phyloP scores from a whole-genome alignment of 495 filamentous ascomycete species.

The Aspergillus cristatus region DNA sequence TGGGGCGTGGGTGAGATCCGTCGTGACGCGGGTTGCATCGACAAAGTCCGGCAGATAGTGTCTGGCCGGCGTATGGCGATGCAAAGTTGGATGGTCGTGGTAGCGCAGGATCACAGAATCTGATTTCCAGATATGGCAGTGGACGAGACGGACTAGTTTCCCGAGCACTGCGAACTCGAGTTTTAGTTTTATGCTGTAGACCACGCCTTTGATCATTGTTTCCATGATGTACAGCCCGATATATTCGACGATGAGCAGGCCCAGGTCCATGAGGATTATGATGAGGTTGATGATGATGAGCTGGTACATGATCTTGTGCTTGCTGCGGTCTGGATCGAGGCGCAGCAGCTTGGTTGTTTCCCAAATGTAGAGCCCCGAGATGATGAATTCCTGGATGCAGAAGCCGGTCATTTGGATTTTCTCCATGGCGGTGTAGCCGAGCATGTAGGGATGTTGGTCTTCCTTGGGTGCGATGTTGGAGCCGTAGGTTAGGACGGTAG shows the following conservation, averaged over 20 bases:
- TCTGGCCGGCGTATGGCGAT: neutral
- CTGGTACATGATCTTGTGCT: conserved; percentile 47
- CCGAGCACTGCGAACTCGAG: conserved; percentile 55
- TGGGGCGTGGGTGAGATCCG: conserved; percentile 33
- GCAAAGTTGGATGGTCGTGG: neutral
- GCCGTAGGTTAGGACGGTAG: conserved; percentile 48
- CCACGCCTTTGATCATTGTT: conserved; percentile 48
- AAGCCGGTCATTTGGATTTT: conserved; percentile 57
- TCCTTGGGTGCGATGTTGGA: conserved; percentile 32
- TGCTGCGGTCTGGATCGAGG: conserved; percentile 31
- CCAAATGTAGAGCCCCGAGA: conserved; percentile 53
- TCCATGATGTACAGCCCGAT: conserved; percentile 47
- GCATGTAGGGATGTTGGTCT: conserved; percentile 16
- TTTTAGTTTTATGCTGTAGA: conserved; percentile 60
- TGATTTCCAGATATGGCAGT: conserved; percentile 32
- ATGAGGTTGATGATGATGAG: conserved; percentile 49
- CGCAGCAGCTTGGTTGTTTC: conserved; percentile 43
- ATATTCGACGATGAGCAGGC: conserved; percentile 49
- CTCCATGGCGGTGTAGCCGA: conserved; percentile 48
- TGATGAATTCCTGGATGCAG: conserved; percentile 51
- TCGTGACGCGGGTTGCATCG: conserved; percentile 34
- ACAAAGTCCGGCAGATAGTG: conserved; percentile 25
- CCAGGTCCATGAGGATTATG: conserved; percentile 47
- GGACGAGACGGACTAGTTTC: conserved; percentile 35
- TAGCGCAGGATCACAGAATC: conserved; percentile 19